Evolutionary conservation across 202 grass and related monocot genomes (phyloP).

Genomic region (Eragrostis tef): DNA sequence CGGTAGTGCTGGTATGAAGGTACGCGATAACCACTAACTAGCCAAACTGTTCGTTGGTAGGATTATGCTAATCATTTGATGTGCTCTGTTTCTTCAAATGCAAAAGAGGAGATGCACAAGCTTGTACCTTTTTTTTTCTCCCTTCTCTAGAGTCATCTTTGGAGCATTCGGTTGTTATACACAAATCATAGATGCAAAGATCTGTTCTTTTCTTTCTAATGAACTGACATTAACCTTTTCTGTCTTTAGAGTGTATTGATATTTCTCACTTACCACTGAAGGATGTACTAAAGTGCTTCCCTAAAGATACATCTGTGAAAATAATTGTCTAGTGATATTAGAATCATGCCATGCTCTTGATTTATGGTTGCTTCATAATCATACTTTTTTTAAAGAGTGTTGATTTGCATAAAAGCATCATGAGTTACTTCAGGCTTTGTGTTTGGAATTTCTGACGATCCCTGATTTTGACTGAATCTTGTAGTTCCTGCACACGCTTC

Average conservation of each 20-base stretch:
- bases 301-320: not conserved
- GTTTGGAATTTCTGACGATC: not conserved
- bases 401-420: not conserved
- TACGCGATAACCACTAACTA: not conserved
- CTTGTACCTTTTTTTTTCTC: not conserved
- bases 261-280: not conserved
- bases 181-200: not conserved
- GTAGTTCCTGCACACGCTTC: not conserved
- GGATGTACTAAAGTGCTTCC: not conserved
- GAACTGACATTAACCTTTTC: not conserved
- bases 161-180: too few species aligned
- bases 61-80: not conserved
- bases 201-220: not conserved
- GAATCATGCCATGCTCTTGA: not conserved
- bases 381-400: not conserved
- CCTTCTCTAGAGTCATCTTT: not conserved
- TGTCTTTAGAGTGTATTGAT: not conserved
- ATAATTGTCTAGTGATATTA: not conserved
- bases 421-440: not conserved
- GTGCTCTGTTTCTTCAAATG: not conserved
- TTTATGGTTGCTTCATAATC: not conserved
- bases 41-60: too few species aligned
- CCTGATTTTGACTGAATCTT: not conserved
- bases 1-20: not conserved
- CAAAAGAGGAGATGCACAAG: not conserved